Evolutionary conservation across 2,329 filamentous ascomycete genomes (phyloP).

Genomic region (Myriosclerotinia curreyana): DNA sequence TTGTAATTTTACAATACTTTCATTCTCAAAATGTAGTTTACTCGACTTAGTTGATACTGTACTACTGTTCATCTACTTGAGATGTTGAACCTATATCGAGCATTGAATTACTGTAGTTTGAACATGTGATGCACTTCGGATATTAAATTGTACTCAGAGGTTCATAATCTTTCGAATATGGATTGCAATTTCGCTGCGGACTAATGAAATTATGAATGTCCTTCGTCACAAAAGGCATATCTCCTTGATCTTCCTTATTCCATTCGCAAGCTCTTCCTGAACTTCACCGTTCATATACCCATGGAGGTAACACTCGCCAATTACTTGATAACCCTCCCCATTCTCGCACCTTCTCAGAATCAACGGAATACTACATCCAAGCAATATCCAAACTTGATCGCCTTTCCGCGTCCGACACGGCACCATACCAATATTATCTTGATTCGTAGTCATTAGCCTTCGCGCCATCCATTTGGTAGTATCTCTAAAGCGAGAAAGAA

Average conservation of each 20-base stretch:
- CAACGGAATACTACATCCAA: conserved; percentile 28
- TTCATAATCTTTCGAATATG: not conserved
- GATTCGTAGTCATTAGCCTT: not conserved
- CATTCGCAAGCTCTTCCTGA: not conserved
- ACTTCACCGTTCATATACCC: conserved; percentile 29
- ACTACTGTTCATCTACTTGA: no score
- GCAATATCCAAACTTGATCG: conserved; percentile 28
- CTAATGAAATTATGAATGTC: not conserved
- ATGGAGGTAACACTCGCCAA: conserved; percentile 29
- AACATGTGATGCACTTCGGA: no score
- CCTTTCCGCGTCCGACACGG: conserved; percentile 22
- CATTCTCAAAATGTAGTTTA: no score
- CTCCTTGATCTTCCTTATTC: conserved; percentile 1
- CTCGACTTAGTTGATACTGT: no score
- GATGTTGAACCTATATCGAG: no score
- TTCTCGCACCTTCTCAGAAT: conserved; percentile 24
- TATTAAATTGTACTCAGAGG: no score
- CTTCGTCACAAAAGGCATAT: conserved; percentile 12
- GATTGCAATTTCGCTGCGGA: not conserved
- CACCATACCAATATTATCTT: conserved; percentile 18
- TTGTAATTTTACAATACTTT: no score
- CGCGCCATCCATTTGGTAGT: conserved; percentile 6
- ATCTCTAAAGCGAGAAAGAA: not conserved
- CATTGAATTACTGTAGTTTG: no score
- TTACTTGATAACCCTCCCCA: conserved; percentile 15